Evolutionary conservation across 139 green algal genomes (phyloP), one percentile per base, ranked within the genome.

Genomic region (Chlamydomonas applanata): DNA sequence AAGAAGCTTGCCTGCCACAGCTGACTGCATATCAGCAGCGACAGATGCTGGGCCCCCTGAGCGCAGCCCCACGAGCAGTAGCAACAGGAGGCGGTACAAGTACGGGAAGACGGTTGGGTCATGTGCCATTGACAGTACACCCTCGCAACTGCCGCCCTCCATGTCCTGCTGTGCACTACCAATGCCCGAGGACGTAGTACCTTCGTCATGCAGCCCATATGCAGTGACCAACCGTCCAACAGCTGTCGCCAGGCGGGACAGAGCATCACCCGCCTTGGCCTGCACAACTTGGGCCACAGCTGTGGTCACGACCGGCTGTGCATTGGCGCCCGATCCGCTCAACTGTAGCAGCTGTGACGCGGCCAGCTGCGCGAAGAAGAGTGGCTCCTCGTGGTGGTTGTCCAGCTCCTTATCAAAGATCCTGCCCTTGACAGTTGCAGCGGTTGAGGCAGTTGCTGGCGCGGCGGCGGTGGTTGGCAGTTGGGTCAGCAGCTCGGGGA

Each of bases 381-480:
- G 57, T 27, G 83, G 79, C 79, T 97, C 93, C 70, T 92, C 81
- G 62, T 97, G 91, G 14, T 92, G 88, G 79, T 97, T 97, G 72
- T 97, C 93, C 3, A 76, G 40, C 81, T 97, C 93, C 16, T 84
- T 86, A 56, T 97, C 93, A 78, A 97, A 97, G 32, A 97, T 76
- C 25, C 49, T 66, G 54, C 53, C 24, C 19, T 30, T 54, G 32
- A 27, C 77, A 70, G 44, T 61, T 66, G 46, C n/a, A 20, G 56
- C 45, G 33, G 32, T 56, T 64, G 62, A 30, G 14, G 59, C 56
- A 20, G 30, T 33, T 9, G 4, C 59, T 57, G 40, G 9, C 11
- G 40, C 11, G 7, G 11, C 7, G 7, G 40, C 7, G 40, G 40
- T 11, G 40, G 40, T 49, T 11, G 40, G 40, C 40, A 49, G 40